Conservation (phyloP, 2,329 filamentous ascomycete species). For the Penicillium griseofulvum region DNA sequence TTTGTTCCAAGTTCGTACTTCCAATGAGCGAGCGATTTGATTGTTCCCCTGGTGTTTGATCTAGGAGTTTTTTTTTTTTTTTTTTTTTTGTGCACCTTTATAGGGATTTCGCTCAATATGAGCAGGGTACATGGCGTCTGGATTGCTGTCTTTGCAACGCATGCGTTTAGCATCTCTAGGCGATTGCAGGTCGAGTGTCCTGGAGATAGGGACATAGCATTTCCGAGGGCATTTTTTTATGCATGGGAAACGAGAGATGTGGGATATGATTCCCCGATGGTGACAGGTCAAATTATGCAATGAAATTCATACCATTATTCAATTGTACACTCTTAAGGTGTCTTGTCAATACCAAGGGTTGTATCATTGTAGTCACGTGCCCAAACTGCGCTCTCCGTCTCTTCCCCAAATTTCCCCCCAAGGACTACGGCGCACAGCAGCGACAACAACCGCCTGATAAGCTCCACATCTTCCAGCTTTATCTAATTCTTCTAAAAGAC, state of each 20-base stretch:
- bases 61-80: background rate
- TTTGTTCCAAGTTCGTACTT: constrained; percentile 1
- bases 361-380: constrained; percentile 12
- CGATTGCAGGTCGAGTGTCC: constrained; percentile 9
- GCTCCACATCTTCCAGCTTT: constrained; percentile 14
- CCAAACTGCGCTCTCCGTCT: constrained; percentile 23
- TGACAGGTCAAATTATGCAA: background rate
- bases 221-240: constrained; percentile 4
- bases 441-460: constrained; percentile 35
- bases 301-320: constrained; percentile 1
- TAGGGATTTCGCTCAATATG: constrained; percentile 4
- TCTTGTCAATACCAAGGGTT: background rate
- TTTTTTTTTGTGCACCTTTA: constrained; percentile 1
- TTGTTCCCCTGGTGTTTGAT: constrained; percentile 8
- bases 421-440: constrained; percentile 37
- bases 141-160: constrained; percentile 4
- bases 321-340: background rate
- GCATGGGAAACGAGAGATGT: constrained; percentile 10
- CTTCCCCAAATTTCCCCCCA: constrained; percentile 6
- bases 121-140: constrained; percentile 7
- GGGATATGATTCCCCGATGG: constrained; percentile 4
- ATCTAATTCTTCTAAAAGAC: constrained; percentile 16
- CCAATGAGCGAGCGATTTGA: constrained; percentile 11
- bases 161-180: constrained; percentile 1
- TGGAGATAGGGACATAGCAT: background rate